phyloP scores from a whole-genome alignment of 1,139 yeast genomes.

The Blastobotrys apis region DNA sequence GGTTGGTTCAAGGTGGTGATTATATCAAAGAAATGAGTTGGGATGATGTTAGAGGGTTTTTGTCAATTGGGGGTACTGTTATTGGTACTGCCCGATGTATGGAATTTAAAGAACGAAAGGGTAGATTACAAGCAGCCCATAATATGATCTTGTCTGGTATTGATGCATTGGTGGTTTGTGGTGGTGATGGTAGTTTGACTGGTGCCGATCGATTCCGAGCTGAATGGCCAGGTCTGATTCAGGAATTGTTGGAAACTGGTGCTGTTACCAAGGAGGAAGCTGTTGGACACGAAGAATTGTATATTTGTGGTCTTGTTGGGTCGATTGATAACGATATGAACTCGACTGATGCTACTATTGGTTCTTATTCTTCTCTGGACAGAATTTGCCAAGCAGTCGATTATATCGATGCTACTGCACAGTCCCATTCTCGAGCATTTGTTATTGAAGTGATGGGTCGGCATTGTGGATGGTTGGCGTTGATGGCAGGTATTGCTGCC shows the following conservation, averaged over 20 bases:
- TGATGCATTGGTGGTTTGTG: slow-evolving; percentile 95
- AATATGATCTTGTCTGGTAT: slow-evolving; percentile 85
- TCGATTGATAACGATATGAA: slow-evolving; percentile 98
- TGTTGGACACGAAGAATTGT: slow-evolving; percentile 62
- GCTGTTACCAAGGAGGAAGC: slow-evolving; percentile 55
- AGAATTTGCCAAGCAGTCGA: slow-evolving; percentile 92
- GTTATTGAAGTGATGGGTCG: slow-evolving; percentile 99
- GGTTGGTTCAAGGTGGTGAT: slow-evolving; percentile 77
- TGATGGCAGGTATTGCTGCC: slow-evolving; percentile 93
- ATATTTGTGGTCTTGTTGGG: slow-evolving; percentile 93
- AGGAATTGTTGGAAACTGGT: slow-evolving; percentile 57
- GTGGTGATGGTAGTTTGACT: slow-evolving; percentile 97
- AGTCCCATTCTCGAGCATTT: slow-evolving; percentile 95
- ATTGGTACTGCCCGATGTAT: slow-evolving; percentile 95
- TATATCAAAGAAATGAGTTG: slow-evolving; percentile 74
- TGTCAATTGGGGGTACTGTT: slow-evolving; percentile 87
- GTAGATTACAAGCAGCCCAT: slow-evolving; percentile 76
- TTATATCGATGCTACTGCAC: slow-evolving; percentile 94
- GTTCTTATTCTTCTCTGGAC: slow-evolving; percentile 90
- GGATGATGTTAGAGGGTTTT: slow-evolving; percentile 92
- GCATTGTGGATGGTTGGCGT: slow-evolving; percentile 97
- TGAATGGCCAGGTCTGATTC: slow-evolving; percentile 87
- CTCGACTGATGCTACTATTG: slow-evolving; percentile 91
- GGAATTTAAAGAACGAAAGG: slow-evolving; percentile 78
- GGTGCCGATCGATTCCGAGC: slow-evolving; percentile 93